phyloP scores from a whole-genome alignment of 1,284 basidiomycete genomes.

The Anthracocystis panici-leucophaei region DNA sequence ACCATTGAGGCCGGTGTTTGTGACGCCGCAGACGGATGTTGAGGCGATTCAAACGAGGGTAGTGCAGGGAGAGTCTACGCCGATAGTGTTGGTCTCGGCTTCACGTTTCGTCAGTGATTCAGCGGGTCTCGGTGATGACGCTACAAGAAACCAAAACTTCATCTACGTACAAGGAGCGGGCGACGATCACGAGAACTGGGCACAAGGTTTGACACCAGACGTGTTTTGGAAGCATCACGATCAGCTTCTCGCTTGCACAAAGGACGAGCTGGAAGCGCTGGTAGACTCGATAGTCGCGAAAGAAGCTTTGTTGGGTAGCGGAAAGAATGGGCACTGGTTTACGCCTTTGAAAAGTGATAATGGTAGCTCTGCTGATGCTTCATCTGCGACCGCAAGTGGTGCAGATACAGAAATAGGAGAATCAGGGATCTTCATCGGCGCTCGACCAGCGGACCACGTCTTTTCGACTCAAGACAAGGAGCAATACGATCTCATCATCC shows the following conservation, averaged over 20 bases:
- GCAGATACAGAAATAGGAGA: slow-evolving; percentile 17
- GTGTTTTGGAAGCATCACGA: slow-evolving; percentile 78
- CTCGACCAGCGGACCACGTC: slow-evolving; percentile 18
- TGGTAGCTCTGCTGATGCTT: too few relatives aligned
- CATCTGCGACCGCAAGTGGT: neutral
- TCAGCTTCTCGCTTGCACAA: slow-evolving; percentile 72
- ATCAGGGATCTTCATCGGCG: slow-evolving; percentile 24
- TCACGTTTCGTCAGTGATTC: slow-evolving; percentile 75
- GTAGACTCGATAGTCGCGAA: slow-evolving; percentile 27
- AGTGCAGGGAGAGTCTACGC: slow-evolving; percentile 72
- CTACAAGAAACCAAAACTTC: slow-evolving; percentile 71
- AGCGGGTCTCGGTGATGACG: slow-evolving; percentile 71
- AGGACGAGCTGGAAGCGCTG: slow-evolving; percentile 73
- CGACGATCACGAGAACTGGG: slow-evolving; percentile 89
- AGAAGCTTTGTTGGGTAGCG: neutral
- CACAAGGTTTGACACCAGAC: slow-evolving; percentile 79
- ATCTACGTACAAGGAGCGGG: slow-evolving; percentile 88
- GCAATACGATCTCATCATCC: slow-evolving; percentile 17
- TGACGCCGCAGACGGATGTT: slow-evolving; percentile 65
- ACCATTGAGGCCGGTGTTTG: slow-evolving; percentile 79
- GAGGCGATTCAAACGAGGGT: slow-evolving; percentile 6
- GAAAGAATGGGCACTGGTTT: slow-evolving; percentile 35
- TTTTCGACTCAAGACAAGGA: slow-evolving; percentile 20
- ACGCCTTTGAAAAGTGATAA: slow-evolving; percentile 8
- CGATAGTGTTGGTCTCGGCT: slow-evolving; percentile 82